phyloP scores from a whole-genome alignment of 2,329 filamentous ascomycete genomes.

The Tolypocladium paradoxum region DNA sequence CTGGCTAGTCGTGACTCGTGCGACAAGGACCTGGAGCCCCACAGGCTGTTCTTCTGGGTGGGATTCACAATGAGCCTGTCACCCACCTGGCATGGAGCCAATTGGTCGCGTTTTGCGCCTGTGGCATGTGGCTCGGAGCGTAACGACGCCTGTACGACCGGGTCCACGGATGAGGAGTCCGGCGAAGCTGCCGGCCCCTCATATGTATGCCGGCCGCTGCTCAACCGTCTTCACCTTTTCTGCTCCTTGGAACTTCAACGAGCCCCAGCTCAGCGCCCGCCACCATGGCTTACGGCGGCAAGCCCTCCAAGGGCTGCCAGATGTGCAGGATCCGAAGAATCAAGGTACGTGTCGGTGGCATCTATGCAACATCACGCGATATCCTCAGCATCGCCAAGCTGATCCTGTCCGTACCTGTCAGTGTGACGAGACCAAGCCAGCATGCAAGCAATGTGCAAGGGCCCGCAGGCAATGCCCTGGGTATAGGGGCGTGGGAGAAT shows the following conservation, averaged over 20 bases:
- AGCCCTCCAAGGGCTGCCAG: slow-evolving; percentile 57
- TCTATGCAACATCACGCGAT: background rate
- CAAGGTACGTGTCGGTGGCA: slow-evolving; percentile 39
- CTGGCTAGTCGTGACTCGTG: background rate
- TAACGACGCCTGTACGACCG: background rate
- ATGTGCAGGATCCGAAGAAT: slow-evolving; percentile 63
- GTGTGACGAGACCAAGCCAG: slow-evolving; percentile 57
- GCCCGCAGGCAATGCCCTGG: slow-evolving; percentile 52
- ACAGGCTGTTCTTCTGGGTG: background rate
- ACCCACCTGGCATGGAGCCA: background rate
- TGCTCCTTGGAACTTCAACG: background rate
- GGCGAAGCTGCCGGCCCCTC: slow-evolving; percentile 5
- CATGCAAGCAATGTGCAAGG: slow-evolving; percentile 53
- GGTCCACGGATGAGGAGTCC: background rate
- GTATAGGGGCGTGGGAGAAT: slow-evolving; percentile 57
- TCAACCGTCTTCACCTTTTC: background rate
- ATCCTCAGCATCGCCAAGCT: background rate
- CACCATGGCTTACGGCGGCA: slow-evolving; percentile 52
- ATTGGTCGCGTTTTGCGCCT: background rate
- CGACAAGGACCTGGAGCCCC: background rate
- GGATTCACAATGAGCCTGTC: background rate
- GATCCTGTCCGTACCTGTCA: slow-evolving; percentile 15
- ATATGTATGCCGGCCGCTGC: background rate
- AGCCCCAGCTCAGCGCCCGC: background rate
- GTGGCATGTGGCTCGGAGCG: background rate